Percentiles rank a stretch among this genome's conserved stretches.
Conservation (phyloP, 768 basidiomycete species). For the Rubroboletus pulcherrimus region DNA sequence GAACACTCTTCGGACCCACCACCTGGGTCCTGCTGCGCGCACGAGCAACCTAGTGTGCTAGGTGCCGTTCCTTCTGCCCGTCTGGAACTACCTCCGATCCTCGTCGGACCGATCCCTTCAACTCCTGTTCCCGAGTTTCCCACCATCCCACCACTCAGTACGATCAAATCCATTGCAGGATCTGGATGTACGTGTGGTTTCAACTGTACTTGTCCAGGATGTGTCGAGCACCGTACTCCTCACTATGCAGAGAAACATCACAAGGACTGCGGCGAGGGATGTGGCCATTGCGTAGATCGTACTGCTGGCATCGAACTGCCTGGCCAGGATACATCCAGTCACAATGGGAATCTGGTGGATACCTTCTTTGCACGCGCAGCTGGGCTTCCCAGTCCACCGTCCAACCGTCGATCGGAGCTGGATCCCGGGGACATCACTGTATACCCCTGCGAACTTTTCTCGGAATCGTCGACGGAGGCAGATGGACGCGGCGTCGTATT, state of each 20-base stretch:
- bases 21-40: slow-evolving; percentile 22
- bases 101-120: slow-evolving; percentile 21
- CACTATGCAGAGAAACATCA: slow-evolving; percentile 38
- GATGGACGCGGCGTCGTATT: slow-evolving; percentile 43
- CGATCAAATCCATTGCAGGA: slow-evolving; percentile 55
- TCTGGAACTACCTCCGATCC: slow-evolving; percentile 50
- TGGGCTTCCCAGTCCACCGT: slow-evolving; percentile 59
- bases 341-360: slow-evolving; percentile 44
- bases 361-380: slow-evolving; percentile 66
- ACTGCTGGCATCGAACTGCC: slow-evolving; percentile 44
- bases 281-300: slow-evolving; percentile 61
- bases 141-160: slow-evolving; percentile 57
- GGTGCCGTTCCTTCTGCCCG: slow-evolving; percentile 18
- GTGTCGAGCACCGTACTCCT: slow-evolving; percentile 61
- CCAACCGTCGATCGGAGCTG: slow-evolving; percentile 36
- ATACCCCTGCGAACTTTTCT: slow-evolving; percentile 39
- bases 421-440: slow-evolving; percentile 52
- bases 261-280: slow-evolving; percentile 46
- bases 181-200: slow-evolving; percentile 72
- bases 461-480: slow-evolving; percentile 30
- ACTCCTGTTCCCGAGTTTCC: slow-evolving; percentile 43
- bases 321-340: slow-evolving; percentile 5
- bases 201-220: slow-evolving; percentile 69
- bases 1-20: slow-evolving; percentile 6
- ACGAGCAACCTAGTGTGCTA: neutral